phyloP scores from a whole-genome alignment of 2,329 filamentous ascomycete genomes.

The Orbilia oligospora region DNA sequence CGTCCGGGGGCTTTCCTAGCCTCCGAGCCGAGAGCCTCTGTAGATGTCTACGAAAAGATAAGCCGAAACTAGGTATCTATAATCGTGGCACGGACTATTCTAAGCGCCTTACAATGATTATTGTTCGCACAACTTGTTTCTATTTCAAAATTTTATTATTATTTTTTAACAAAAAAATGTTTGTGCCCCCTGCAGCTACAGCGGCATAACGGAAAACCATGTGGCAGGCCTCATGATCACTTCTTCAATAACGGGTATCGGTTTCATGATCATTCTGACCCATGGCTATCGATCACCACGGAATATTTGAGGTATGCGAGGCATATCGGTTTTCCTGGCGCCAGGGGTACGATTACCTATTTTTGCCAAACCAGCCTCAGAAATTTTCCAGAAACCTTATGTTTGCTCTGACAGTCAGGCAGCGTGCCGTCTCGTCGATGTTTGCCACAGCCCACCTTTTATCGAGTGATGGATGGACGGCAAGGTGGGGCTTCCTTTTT shows the following conservation, averaged over 20 bases:
- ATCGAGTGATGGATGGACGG: neutral
- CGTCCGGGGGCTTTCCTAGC: neutral
- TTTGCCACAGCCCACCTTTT: conserved; percentile 24
- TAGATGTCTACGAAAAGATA: conserved; percentile 32
- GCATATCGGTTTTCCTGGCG: conserved; percentile 33
- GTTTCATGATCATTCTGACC: conserved; percentile 22
- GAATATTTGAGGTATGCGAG: conserved; percentile 22
- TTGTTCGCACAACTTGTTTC: conserved; percentile 39
- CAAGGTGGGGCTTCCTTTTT: conserved; percentile 9
- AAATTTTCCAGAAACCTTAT: conserved; percentile 50
- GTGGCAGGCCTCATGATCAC: conserved; percentile 59
- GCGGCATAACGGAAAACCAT: conserved; percentile 42
- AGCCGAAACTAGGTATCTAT: conserved; percentile 3
- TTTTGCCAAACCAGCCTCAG: conserved; percentile 37
- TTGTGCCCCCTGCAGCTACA: conserved; percentile 48
- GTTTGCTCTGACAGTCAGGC: conserved; percentile 34
- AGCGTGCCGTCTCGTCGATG: conserved; percentile 29
- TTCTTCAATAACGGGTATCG: conserved; percentile 29
- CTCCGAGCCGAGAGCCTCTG: neutral
- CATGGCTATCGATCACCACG: conserved; percentile 21
- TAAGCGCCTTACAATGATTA: conserved; percentile 52
- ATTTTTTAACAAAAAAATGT: conserved; percentile 20
- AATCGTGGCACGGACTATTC: conserved; percentile 43
- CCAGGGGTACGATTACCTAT: conserved; percentile 35
- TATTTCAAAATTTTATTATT: conserved; percentile 15